These are phyloP conservation scores for Trichoderma pleuroti DNA, from an alignment of 2,329 filamentous ascomycete genomes.

Conservation along the genomic window DNA sequence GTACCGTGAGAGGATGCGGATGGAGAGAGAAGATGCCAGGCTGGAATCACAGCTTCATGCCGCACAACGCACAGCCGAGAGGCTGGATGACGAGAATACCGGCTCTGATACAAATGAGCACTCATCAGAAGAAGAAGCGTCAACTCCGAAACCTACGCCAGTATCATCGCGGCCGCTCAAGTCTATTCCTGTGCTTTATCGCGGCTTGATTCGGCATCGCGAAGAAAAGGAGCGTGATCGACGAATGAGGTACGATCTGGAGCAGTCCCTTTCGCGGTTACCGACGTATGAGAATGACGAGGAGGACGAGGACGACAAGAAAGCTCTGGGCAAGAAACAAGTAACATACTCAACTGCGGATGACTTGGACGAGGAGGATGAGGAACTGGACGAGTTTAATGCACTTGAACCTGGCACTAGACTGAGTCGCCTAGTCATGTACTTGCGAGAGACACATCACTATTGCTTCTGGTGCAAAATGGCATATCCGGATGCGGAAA, in stretches of 20 bases:
- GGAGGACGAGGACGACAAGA: constrained; percentile 68
- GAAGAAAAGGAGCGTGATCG: constrained; percentile 67
- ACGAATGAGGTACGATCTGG: constrained; percentile 61
- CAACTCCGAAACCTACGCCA: constrained; percentile 32
- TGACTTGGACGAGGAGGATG: constrained; percentile 73
- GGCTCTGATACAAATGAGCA: constrained; percentile 10
- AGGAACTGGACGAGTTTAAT: constrained; percentile 77
- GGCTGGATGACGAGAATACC: constrained; percentile 59
- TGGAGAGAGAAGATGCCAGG: constrained; percentile 65
- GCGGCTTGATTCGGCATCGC: constrained; percentile 67
- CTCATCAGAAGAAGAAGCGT: constrained; percentile 23
- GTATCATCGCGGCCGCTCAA: constrained; percentile 53
- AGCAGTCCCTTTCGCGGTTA: constrained; percentile 59
- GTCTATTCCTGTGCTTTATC: constrained; percentile 74
- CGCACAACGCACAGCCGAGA: constrained; percentile 79
- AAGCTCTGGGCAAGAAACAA: constrained; percentile 59
- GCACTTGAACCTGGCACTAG: constrained; percentile 63
- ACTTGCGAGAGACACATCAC: constrained; percentile 65
- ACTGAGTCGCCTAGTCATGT: constrained; percentile 61
- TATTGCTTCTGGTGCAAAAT: constrained; percentile 99
- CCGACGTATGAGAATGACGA: constrained; percentile 67
- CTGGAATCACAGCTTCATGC: constrained; percentile 67
- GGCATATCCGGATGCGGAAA: constrained; percentile 64
- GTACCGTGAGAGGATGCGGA: constrained; percentile 68
- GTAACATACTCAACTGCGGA: constrained; percentile 59